phyloP scores from a whole-genome alignment of 495 filamentous ascomycete species.

The Sordaria brevicollis region DNA sequence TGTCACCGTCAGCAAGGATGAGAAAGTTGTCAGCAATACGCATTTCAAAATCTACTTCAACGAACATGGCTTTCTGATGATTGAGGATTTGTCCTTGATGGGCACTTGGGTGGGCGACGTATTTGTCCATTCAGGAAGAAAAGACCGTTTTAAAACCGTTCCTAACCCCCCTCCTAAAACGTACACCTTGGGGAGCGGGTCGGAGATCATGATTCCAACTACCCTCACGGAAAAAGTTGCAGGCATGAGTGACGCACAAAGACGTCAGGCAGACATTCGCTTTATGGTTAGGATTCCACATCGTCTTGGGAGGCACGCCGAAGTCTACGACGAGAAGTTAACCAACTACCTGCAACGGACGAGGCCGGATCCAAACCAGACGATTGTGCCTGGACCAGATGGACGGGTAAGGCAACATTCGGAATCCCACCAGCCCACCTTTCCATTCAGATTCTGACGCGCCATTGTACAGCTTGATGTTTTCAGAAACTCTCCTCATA shows the following conservation, averaged over 20 bases:
- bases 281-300: slow-evolving; percentile 83
- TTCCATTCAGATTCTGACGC: not conserved
- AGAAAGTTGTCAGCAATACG: slow-evolving; percentile 65
- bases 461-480: slow-evolving; percentile 18
- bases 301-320: slow-evolving; percentile 44
- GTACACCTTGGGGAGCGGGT: slow-evolving; percentile 62
- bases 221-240: too few species aligned
- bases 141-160: too few species aligned
- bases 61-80: slow-evolving; percentile 67
- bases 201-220: slow-evolving; percentile 60
- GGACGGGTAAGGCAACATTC: slow-evolving; percentile 27
- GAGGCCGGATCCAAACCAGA: slow-evolving; percentile 22
- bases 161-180: slow-evolving; percentile 19
- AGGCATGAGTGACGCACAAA: not conserved
- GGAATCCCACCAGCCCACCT: too few species aligned
- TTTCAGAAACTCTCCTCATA: slow-evolving; percentile 11
- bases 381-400: slow-evolving; percentile 36
- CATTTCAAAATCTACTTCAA: slow-evolving; percentile 92
- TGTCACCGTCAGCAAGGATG: slow-evolving; percentile 50
- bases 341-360: slow-evolving; percentile 18
- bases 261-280: slow-evolving; percentile 33
- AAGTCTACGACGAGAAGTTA: slow-evolving; percentile 51
- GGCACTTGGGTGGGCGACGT: slow-evolving; percentile 74
- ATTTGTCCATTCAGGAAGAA: slow-evolving; percentile 39
- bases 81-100: slow-evolving; percentile 86